Percentiles rank a stretch among this genome's conserved stretches.
phyloP scores from a whole-genome alignment of 1,139 yeast species.

The Nakaseomyces delphensis region DNA sequence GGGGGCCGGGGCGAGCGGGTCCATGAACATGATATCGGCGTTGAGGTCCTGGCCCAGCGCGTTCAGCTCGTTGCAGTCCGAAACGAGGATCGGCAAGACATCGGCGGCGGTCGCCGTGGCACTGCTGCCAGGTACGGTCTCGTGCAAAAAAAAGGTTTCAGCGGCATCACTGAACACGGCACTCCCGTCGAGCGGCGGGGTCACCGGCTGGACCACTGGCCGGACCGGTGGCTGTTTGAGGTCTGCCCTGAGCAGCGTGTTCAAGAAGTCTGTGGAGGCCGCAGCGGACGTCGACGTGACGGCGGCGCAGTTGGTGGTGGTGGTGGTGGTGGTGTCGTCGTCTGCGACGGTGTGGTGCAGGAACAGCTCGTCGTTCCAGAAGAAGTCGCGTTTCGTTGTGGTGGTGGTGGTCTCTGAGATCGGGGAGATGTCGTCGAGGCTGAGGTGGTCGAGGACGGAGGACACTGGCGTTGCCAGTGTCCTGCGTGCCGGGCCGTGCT shows the following conservation, averaged over 20 bases:
- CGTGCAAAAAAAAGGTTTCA: not conserved
- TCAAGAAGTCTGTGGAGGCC: slow-evolving; percentile 1
- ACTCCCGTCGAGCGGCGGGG: not conserved
- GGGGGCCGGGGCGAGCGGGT: not conserved
- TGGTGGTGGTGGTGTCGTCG: not conserved
- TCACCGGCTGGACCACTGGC: no score
- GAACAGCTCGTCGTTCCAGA: not conserved
- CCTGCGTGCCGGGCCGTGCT: no score
- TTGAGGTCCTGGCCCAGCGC: not conserved
- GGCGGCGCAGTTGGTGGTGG: not conserved
- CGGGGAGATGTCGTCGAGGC: no score
- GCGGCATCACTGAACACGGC: not conserved
- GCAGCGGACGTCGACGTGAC: no score
- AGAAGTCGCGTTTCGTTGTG: no score
- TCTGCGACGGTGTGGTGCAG: not conserved
- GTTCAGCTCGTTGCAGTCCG: not conserved
- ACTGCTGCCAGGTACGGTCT: no score
- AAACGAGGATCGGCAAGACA: no score
- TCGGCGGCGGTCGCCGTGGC: no score
- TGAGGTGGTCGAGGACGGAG: no score
- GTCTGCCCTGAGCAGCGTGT: not conserved
- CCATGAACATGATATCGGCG: not conserved
- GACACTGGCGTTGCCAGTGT: no score
- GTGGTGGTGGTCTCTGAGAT: no score
- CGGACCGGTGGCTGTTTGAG: no score